Conservation (phyloP, 2,329 filamentous ascomycete species). For the Chaetomiaceae sp. region DNA sequence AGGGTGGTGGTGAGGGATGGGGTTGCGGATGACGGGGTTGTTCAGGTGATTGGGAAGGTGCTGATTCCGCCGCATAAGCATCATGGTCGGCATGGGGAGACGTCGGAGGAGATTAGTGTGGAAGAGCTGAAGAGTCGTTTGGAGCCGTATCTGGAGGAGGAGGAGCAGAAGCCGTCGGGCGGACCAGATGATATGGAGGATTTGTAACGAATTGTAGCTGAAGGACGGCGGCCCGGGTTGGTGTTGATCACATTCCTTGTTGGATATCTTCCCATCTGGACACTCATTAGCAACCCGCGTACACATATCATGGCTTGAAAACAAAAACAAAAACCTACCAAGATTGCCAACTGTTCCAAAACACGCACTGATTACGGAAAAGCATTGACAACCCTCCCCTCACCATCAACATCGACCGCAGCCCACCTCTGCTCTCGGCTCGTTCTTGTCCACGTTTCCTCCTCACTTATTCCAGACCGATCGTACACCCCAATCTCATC, state of each 20-base stretch:
- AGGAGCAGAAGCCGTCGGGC: neutral
- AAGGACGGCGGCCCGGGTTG: too few species aligned
- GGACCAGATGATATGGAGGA: neutral
- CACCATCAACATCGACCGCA: conserved; percentile 38
- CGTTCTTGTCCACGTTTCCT: conserved; percentile 22
- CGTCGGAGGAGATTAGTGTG: conserved; percentile 44
- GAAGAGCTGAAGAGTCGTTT: conserved; percentile 22
- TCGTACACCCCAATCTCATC: conserved; percentile 44
- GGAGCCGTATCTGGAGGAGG: conserved; percentile 20
- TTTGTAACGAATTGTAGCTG: too few species aligned
- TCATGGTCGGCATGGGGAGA: conserved; percentile 32
- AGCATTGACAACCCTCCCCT: conserved; percentile 36
- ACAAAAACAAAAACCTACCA: too few species aligned
- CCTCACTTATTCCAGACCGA: conserved; percentile 26
- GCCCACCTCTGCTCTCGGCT: conserved; percentile 52
- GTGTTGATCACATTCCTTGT: neutral
- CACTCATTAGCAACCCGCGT: conserved; percentile 2
- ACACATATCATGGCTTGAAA: too few species aligned
- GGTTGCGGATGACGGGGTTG: conserved; percentile 72
- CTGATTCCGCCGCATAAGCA: conserved; percentile 68
- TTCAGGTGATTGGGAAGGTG: conserved; percentile 70
- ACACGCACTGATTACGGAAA: conserved; percentile 18
- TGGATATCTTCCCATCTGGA: neutral
- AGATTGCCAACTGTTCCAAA: neutral
- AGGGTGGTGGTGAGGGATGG: conserved; percentile 64